A percentile compares a stretch with the other conserved stretches of the same genome.
Evolutionary conservation across 139 green algal genomes (phyloP).

Genomic region (Chara braunii): DNA sequence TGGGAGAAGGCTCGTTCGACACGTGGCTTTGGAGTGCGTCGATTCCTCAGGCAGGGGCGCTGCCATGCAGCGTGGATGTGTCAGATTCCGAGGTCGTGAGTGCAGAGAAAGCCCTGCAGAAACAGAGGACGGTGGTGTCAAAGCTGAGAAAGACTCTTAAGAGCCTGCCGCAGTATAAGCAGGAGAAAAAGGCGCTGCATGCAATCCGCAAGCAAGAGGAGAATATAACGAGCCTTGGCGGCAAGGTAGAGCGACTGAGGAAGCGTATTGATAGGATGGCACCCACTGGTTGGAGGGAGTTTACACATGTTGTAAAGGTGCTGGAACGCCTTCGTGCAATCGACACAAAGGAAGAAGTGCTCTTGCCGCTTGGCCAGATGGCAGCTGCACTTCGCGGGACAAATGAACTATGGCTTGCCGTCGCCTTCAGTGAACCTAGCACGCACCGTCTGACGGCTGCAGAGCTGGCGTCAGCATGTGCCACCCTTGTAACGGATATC

Average conservation of each 20-base stretch:
- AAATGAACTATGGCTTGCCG: conserved; percentile 38
- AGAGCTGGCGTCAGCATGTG: conserved; percentile 11
- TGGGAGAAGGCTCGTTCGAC: conserved; percentile 5
- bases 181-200: conserved; percentile 2
- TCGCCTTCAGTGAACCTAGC: conserved; percentile 3
- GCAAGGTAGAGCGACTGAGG: conserved; percentile 9
- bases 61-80: too few relatives aligned
- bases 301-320: conserved; percentile 36
- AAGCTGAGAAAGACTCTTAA: conserved; percentile 22
- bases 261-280: conserved; percentile 27
- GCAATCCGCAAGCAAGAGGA: conserved; percentile 7
- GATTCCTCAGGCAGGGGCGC: background rate
- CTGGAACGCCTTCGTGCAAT: conserved; percentile 2
- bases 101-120: too few relatives aligned
- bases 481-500: conserved; percentile 31
- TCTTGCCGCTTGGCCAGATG: conserved; percentile 19
- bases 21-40: conserved; percentile 9
- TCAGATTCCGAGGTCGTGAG: too few relatives aligned
- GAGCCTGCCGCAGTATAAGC: background rate
- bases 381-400: conserved; percentile 14
- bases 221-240: background rate
- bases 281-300: conserved; percentile 32
- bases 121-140: conserved; percentile 6
- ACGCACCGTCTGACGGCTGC: background rate
- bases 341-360: background rate